Conservation (phyloP, 495 filamentous ascomycete genomes). For the Hypoxylon perforatum region DNA sequence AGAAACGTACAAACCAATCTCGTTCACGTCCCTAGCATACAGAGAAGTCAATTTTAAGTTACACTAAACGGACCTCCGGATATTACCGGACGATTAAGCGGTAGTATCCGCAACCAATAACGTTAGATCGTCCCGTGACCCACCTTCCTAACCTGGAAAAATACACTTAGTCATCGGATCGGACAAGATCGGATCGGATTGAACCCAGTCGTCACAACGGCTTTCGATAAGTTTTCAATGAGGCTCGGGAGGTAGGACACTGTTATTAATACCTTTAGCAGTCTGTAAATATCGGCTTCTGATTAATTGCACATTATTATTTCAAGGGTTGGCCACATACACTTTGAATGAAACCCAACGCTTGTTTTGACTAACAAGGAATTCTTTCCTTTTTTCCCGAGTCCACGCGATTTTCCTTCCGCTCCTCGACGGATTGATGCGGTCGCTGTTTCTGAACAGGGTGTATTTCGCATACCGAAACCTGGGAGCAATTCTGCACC, state of each 20-base stretch:
- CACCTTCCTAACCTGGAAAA: not conserved
- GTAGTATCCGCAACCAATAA: not conserved
- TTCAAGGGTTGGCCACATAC: conserved; percentile 1
- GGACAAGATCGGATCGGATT: no score
- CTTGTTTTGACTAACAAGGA: conserved; percentile 2
- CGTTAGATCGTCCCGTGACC: not conserved
- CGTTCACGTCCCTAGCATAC: no score
- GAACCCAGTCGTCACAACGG: no score
- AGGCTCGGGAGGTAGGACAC: no score
- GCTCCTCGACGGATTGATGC: not conserved
- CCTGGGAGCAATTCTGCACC: conserved; percentile 10
- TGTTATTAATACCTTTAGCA: no score
- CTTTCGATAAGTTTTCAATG: no score
- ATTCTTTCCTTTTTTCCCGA: conserved; percentile 9
- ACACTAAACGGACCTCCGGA: no score
- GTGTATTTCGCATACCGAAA: conserved; percentile 6
- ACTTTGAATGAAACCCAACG: conserved; percentile 17
- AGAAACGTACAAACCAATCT: no score
- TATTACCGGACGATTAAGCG: no score
- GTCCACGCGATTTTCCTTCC: conserved; percentile 5
- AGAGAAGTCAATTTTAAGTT: no score
- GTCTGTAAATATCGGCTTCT: no score
- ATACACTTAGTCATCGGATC: not conserved
- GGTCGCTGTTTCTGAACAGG: conserved; percentile 18
- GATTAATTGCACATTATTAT: no score